Base-by-base conservation (phyloP, 768 basidiomycete species). In the Russula foetens region DNA sequence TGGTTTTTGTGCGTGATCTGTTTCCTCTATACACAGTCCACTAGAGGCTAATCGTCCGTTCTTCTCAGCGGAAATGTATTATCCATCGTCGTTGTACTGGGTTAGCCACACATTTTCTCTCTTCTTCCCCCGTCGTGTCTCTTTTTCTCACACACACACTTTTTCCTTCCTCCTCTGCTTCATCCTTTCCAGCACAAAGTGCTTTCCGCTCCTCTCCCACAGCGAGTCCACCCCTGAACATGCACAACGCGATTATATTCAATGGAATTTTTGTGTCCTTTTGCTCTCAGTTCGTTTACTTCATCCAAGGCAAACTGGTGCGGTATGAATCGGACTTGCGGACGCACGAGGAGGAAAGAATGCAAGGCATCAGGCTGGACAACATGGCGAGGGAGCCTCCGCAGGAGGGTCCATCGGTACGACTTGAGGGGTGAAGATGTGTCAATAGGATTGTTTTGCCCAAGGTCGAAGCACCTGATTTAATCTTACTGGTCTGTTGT, bases 161-260 rank as follows among this genome's bases (percentile, higher is more conserved):
- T 2, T 24, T 24, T 43, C n/a, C n/a, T 4, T 26, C 24, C 41
- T 56, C 14, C n/a, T 7, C 19, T 38, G 2, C 17, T 28, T 19
- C 7, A 7, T 9, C 11, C 31, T 56, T 6, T 9, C n/a, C 31
- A 50, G 56, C 9, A 11, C 77, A 85, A 71, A 79, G 81, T 49
- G 86, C 88, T 3, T 76, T 93, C 17, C 85, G 89, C 48, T 86
- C 80, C 14, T 74, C 81, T 4, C 66, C 76, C 12, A 70, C 77
- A 38, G 88, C 84, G 19, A 70, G 77, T 46, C 90, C 90, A 1
- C 90, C 91, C 0, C 73, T 82, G 31, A 88, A 89, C 71, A 89
- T 93, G 88, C 80, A 71, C 35, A 73, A 76, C 14, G 81, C 83
- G 3, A 72, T 89, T 44, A 82, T 92, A 28, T 82, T 93, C 68